Base-by-base conservation (phyloP, 202 grass and related monocot species). In the Zizania palustris region DNA sequence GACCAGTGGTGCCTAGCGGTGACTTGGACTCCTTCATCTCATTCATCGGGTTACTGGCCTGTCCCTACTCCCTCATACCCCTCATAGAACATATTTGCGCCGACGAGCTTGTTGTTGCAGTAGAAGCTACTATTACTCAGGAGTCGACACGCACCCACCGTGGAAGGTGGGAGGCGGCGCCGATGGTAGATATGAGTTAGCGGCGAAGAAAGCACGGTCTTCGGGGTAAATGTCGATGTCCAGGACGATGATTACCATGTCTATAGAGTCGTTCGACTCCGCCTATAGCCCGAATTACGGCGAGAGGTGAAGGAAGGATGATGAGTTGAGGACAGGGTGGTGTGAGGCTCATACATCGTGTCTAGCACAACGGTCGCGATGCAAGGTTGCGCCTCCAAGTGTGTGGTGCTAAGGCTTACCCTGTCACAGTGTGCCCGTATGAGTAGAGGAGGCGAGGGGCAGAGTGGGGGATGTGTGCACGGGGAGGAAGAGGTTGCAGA, bases 31-130 rank as follows among this genome's bases (percentile, higher is more conserved):
- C 73, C 11, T 16, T 20, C 4, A 38, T 74, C 67, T 76, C 69
- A 15, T 83, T 33, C 0, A 86, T 71, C 3, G 74, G 59, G 8
- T n/a, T n/a, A n/a, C n/a, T n/a, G n/a, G n/a, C n/a, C n/a, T n/a
- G n/a, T n/a, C n/a, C n/a, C n/a, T n/a, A n/a, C 42, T 5, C 68
- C 77, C 63, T 79, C 42, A 69, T 85, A 75, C 45, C 89, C 85
- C 18, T 19, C 3, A 49, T 60, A 11, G 63, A 87, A 91, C 49
- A 75, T 71, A 59, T 80, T 71, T 3, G 88, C 85, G 16, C 85
- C 85, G 33, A 91, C 75, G n/a, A 87, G 81, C 76, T 90, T 90
- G 37, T 65, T 79, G 71, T 87, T 84, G 44, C 88, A 90, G 65
- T 64, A 63, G 0, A 11, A 63, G 5, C 76, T 65, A 63, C 62